phyloP scores from a whole-genome alignment of 441 rosid genomes.

The Jatropha multifida region DNA sequence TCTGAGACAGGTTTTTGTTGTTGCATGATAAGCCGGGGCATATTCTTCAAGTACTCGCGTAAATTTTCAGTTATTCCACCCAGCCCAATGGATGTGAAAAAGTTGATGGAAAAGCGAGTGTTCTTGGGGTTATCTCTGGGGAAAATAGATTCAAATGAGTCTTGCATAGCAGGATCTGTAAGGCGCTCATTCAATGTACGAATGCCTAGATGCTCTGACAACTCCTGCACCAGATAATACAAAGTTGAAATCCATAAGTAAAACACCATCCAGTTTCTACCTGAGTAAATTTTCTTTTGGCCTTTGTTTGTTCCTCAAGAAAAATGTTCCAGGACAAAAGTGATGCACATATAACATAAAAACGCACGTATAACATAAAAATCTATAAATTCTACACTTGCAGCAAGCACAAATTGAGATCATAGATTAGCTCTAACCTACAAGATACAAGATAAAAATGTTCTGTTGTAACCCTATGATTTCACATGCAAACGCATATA shows the following conservation, averaged over 20 bases:
- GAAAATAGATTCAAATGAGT: conserved; percentile 78
- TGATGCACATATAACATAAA: neutral
- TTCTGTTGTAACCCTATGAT: neutral
- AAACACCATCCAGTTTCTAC: neutral
- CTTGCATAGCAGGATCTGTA: conserved; percentile 71
- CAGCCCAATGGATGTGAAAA: conserved; percentile 92
- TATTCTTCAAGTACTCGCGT: conserved; percentile 84
- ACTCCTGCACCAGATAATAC: conserved; percentile 52
- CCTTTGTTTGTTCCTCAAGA: neutral
- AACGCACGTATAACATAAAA: too few species aligned
- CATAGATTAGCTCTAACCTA: neutral
- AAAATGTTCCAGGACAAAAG: neutral
- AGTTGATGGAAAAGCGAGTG: conserved; percentile 81
- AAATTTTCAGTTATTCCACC: conserved; percentile 92
- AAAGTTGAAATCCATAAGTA: neutral
- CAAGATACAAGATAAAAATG: neutral
- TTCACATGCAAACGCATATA: neutral
- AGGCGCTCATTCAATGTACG: conserved; percentile 74
- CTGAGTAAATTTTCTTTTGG: neutral
- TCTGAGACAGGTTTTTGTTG: conserved; percentile 41
- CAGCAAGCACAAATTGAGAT: neutral
- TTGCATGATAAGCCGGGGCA: conserved; percentile 91
- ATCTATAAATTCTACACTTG: neutral
- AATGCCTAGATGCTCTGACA: conserved; percentile 83
- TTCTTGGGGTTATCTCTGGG: conserved; percentile 91